These are phyloP conservation scores for Hyparrhenia diplandra DNA, from an alignment of 176 grass and related monocot species.

Conservation along the genomic window DNA sequence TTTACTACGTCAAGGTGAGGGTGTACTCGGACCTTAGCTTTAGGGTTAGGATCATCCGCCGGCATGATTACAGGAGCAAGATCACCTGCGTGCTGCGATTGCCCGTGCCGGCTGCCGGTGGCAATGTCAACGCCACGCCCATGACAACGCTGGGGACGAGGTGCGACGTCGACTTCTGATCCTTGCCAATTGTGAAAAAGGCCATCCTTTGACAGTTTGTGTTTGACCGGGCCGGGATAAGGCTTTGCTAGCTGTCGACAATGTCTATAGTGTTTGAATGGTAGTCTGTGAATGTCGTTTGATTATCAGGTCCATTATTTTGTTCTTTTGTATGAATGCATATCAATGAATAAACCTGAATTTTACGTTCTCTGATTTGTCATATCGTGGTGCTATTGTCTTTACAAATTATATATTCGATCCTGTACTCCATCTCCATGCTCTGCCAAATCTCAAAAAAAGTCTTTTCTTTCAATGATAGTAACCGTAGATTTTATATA, in stretches of 20 bases:
- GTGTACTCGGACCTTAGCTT: slow-evolving; percentile 42
- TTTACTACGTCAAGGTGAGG: slow-evolving; percentile 60
- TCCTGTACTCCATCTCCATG: no score
- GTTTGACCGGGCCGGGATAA: background rate
- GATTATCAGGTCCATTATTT: background rate
- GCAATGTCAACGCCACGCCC: slow-evolving; percentile 14
- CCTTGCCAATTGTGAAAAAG: background rate
- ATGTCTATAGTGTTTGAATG: background rate
- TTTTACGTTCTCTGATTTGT: no score
- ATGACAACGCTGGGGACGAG: slow-evolving; percentile 26
- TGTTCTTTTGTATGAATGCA: no score
- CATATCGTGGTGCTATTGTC: no score
- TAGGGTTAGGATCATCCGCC: slow-evolving; percentile 53
- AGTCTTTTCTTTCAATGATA: no score
- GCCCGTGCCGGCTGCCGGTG: slow-evolving; percentile 41
- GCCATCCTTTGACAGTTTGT: background rate
- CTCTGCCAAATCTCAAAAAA: no score
- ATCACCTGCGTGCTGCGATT: slow-evolving; percentile 56
- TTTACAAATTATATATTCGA: no score
- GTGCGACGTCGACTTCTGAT: slow-evolving; percentile 60
- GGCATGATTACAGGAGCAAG: slow-evolving; percentile 34
- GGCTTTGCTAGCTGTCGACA: background rate
- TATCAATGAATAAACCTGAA: no score
- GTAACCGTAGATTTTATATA: no score
- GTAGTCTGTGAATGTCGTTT: background rate